Base-by-base conservation (phyloP, 2,329 filamentous ascomycete species). In the Geosmithia morbida region DNA sequence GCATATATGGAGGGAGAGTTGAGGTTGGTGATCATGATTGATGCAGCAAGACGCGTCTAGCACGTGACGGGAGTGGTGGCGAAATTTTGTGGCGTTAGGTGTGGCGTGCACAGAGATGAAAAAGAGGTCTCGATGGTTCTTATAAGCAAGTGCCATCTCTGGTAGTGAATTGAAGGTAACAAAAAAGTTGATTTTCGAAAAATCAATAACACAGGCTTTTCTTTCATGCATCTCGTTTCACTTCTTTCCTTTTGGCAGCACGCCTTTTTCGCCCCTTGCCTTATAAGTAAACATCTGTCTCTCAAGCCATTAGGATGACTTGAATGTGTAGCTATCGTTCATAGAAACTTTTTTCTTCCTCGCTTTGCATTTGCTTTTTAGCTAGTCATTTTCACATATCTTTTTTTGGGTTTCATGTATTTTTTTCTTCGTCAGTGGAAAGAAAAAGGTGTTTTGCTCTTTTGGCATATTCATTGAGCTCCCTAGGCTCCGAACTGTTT, bases 401-500 rank as follows among this genome's bases (percentile, higher is more conserved):
- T 26, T 26, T 4, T 26, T 26, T 26, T 26, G 22, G 22, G 8
- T 26, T 26, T 26, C 8, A 26, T 8, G 22, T 26, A 26, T 37
- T 37, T 37, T 37, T 37, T 37, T 37, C 33, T 13, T 26, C 8
- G 22, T 26, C 22, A 26, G 22, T 26, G 22, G 8, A 26, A 26
- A 26, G 22, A 26, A 26, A 26, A 26, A 26, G 22, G 22, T 26
- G 22, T 11, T 37, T 37, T 37, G 3, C 14, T 37, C 14, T 13
- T 37, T 37, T 37, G 8, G 22, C 41, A 42, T 14, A 10, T 43
- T 14, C 20, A 7, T 43, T 20, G 19, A 20, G 41, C 18, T 6
- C 19, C 10, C 43, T n/a, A 33, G 10, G 22, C 11, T 16, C 43
- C 43, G 30, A 37, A 30, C 26, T 45, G 76, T 63, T 81, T 78